Conservation (phyloP, 2,329 filamentous ascomycete genomes). For the Cladosporium sp. region DNA sequence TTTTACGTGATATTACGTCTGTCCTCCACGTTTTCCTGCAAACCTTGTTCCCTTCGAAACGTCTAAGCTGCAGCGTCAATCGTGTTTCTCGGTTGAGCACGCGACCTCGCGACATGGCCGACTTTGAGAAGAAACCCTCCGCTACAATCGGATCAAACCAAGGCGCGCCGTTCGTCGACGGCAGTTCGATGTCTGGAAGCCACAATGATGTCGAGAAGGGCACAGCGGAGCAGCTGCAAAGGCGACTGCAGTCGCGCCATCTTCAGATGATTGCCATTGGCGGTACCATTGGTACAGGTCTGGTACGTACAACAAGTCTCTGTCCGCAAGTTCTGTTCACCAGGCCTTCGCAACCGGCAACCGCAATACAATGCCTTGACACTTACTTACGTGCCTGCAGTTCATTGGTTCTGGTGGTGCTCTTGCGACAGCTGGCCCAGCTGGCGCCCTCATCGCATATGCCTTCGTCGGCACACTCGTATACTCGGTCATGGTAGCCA, state of each 20-base stretch:
- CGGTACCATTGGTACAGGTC: constrained; percentile 13
- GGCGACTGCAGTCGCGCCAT: constrained; percentile 32
- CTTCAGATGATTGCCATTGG: constrained; percentile 38
- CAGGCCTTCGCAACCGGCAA: background rate
- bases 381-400: constrained; percentile 32
- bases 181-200: constrained; percentile 12
- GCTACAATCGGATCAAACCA: background rate
- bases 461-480: constrained; percentile 44
- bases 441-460: constrained; percentile 43
- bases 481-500: constrained; percentile 44
- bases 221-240: constrained; percentile 31
- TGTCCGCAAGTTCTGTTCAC: constrained; percentile 4
- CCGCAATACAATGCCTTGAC: background rate
- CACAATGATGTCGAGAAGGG: constrained; percentile 18
- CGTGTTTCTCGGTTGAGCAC: background rate
- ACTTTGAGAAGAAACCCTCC: constrained; percentile 11
- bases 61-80: constrained; percentile 8
- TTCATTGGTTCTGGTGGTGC: constrained; percentile 40
- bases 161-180: constrained; percentile 10
- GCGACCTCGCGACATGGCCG: constrained; percentile 9
- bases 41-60: constrained; percentile 11
- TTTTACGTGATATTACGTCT: constrained; percentile 13
- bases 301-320: constrained; percentile 2
- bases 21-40: constrained; percentile 8
- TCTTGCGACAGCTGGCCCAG: constrained; percentile 37